Evolutionary conservation across 23 red algal genomes (phyloP).

Genomic region (Gracilaria caudata): DNA sequence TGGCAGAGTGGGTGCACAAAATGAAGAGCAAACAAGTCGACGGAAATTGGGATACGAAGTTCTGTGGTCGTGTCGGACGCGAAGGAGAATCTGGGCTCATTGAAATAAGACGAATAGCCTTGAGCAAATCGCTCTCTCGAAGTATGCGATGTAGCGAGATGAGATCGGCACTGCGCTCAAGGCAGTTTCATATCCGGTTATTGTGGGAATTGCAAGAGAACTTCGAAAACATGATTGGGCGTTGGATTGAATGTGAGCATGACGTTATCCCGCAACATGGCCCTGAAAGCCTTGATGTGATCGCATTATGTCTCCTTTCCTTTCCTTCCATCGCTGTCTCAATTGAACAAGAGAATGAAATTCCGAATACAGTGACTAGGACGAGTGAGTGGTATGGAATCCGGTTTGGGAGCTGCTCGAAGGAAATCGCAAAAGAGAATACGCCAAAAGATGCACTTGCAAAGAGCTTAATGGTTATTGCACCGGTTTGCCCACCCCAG

Average conservation of each 20-base stretch:
- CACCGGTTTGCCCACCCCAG: conserved; percentile 14
- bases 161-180: not conserved
- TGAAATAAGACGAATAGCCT: too few species aligned
- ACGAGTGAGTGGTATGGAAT: too few species aligned
- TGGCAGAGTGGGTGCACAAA: not conserved
- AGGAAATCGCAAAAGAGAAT: not conserved
- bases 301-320: conserved; percentile 8
- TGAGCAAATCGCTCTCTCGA: conserved; percentile 2
- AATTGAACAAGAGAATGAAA: not conserved
- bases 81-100: not conserved
- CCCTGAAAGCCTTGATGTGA: not conserved
- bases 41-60: too few species aligned
- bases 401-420: too few species aligned
- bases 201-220: conserved; percentile 47
- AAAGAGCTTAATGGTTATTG: not conserved
- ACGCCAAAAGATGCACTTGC: not conserved
- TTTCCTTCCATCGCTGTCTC: conserved; percentile 13
- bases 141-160: not conserved
- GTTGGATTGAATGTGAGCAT: not conserved
- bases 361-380: not conserved
- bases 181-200: conserved; percentile 3
- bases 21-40: too few species aligned
- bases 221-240: not conserved
- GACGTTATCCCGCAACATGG: not conserved
- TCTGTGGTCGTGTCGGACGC: too few species aligned